Conservation (phyloP, 495 filamentous ascomycete species). For the Aspergillus leporis region DNA sequence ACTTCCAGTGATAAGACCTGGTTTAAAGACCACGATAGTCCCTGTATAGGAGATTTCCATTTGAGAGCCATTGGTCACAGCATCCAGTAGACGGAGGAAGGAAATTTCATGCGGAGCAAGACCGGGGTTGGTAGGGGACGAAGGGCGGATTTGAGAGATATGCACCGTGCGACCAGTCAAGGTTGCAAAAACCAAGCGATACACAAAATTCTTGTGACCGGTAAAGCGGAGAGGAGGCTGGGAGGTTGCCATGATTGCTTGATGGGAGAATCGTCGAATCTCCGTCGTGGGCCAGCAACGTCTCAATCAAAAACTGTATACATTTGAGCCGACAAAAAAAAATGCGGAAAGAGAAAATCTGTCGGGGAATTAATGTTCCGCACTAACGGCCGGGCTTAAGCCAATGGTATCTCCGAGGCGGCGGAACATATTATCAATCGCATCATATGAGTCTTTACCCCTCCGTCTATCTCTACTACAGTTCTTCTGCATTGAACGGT, state of each 20-base stretch:
- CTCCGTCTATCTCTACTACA: background rate
- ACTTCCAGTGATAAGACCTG: conserved; percentile 86
- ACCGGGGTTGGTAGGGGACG: conserved; percentile 80
- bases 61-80: conserved; percentile 90
- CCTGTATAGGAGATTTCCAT: conserved; percentile 96
- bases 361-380: conserved; percentile 30
- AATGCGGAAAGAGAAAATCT: conserved; percentile 31
- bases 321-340: conserved; percentile 26
- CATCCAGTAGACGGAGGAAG: conserved; percentile 90
- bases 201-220: conserved; percentile 75
- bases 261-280: conserved; percentile 13
- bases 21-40: conserved; percentile 85
- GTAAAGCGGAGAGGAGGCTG: conserved; percentile 67
- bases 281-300: conserved; percentile 4
- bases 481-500: background rate
- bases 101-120: conserved; percentile 91
- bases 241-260: conserved; percentile 41
- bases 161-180: conserved; percentile 86
- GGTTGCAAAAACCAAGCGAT: conserved; percentile 86
- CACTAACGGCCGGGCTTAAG: background rate
- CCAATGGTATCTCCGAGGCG: conserved; percentile 23
- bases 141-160: conserved; percentile 88
- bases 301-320: background rate
- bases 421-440: conserved; percentile 11
- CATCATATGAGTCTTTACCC: background rate